Evolutionary conservation across 2,329 filamentous ascomycete species (phyloP).

Genomic region (Clarireedia paspali): DNA sequence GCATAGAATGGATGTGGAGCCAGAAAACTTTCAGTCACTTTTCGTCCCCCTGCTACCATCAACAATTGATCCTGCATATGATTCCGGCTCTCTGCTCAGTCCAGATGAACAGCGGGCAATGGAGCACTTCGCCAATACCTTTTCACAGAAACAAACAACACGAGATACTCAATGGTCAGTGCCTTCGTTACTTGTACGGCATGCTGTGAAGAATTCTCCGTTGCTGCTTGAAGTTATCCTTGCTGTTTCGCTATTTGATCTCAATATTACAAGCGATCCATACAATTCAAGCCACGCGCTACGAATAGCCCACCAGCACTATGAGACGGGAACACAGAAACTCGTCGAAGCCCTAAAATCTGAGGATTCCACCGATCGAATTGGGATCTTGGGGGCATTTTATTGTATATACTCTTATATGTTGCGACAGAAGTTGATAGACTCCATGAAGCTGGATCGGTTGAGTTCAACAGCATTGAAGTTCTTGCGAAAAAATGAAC

Average conservation of each 20-base stretch:
- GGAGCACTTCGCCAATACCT: constrained; percentile 4
- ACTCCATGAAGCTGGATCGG: constrained; percentile 6
- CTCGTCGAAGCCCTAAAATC: constrained; percentile 6
- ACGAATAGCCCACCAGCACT: constrained; percentile 6
- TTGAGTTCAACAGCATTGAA: constrained; percentile 5
- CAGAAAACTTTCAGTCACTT: background rate
- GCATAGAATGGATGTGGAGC: background rate
- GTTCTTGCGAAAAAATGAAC: constrained; percentile 1
- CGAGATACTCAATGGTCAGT: constrained; percentile 10
- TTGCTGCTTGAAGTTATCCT: constrained; percentile 5
- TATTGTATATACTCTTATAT: constrained; percentile 12
- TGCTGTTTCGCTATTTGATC: constrained; percentile 5
- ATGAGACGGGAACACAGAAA: constrained; percentile 9
- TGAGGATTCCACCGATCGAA: background rate
- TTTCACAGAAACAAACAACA: constrained; percentile 11
- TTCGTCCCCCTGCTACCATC: background rate
- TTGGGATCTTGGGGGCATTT: constrained; percentile 8
- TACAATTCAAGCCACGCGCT: background rate
- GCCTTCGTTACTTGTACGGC: constrained; percentile 33
- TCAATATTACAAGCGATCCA: background rate
- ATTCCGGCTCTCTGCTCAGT: background rate
- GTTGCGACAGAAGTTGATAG: background rate
- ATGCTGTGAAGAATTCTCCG: constrained; percentile 29
- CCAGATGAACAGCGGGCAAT: constrained; percentile 7
- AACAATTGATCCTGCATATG: background rate